Percentiles rank a stretch among this genome's conserved stretches.
Evolutionary conservation across 2,329 filamentous ascomycete genomes (phyloP).

Genomic region (Sphaerulina vaccinii): DNA sequence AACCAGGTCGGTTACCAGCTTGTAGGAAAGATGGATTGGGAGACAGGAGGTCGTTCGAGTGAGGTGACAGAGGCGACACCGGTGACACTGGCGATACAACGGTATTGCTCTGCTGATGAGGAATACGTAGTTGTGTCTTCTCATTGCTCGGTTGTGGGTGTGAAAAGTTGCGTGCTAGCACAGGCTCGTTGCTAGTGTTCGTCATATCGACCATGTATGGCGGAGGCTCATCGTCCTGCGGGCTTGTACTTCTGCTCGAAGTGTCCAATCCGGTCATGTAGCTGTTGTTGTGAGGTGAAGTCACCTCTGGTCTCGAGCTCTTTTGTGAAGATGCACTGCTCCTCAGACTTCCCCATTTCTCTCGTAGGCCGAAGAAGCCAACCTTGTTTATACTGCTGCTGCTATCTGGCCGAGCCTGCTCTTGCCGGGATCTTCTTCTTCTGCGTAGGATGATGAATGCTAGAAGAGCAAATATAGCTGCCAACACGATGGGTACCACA

Average conservation of each 20-base stretch:
- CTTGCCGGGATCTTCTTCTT: constrained; percentile 8
- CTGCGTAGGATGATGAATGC: constrained; percentile 26
- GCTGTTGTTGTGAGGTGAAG: constrained; percentile 16
- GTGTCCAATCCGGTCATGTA: constrained; percentile 31
- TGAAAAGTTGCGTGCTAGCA: not conserved
- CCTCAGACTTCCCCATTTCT: constrained; percentile 22
- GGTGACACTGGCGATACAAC: not conserved
- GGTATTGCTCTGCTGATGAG: not conserved
- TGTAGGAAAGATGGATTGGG: not conserved
- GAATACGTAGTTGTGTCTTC: not conserved
- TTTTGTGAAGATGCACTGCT: constrained; percentile 20
- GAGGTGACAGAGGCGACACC: not conserved
- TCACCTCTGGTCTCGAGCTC: constrained; percentile 5
- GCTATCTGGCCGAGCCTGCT: constrained; percentile 1
- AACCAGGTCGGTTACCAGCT: not conserved
- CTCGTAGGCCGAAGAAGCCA: constrained; percentile 13
- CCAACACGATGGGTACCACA: constrained; percentile 24
- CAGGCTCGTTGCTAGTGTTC: not conserved
- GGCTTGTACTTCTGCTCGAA: constrained; percentile 13
- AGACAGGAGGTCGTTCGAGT: not conserved
- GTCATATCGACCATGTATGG: not conserved
- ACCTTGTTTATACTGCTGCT: constrained; percentile 3
- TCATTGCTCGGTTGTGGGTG: not conserved
- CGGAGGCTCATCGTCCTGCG: constrained; percentile 1
- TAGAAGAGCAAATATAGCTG: constrained; percentile 13